A percentile compares a stretch with the other conserved stretches of the same genome.
Evolutionary conservation across 352 stramenopile species (phyloP).

Genomic region (Blastocystis sp.): DNA sequence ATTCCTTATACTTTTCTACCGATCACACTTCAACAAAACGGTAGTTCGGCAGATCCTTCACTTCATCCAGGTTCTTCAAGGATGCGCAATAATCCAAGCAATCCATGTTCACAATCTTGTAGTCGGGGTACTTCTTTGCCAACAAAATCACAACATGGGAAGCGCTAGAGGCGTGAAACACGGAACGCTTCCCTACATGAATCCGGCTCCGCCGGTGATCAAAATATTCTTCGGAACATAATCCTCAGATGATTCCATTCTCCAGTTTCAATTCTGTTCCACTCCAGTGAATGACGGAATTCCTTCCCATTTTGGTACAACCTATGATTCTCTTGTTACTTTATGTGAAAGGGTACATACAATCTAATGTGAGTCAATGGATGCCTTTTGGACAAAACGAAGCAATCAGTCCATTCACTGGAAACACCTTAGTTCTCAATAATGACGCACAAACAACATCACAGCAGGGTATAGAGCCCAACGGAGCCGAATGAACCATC

Average conservation of each 20-base stretch:
- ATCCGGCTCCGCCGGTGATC: constrained; percentile 91
- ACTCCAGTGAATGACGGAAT: no score
- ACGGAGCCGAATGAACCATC: no score
- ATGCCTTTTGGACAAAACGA: no score
- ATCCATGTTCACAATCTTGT: constrained; percentile 94
- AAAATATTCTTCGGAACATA: constrained; percentile 90
- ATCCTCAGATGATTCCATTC: constrained; percentile 28
- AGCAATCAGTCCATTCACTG: no score
- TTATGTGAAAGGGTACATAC: no score
- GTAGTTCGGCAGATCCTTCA: constrained; percentile 83
- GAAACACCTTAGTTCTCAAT: no score
- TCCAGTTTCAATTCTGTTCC: no score
- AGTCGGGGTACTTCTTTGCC: constrained; percentile 90
- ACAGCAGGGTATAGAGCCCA: no score
- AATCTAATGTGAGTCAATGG: no score
- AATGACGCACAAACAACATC: no score
- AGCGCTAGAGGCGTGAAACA: constrained; percentile 73
- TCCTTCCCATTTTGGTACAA: no score
- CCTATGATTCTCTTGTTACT: no score
- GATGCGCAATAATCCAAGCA: constrained; percentile 83
- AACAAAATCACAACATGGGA: constrained; percentile 93
- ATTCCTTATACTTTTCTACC: constrained; percentile 70
- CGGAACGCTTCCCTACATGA: constrained; percentile 76
- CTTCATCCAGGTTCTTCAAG: constrained; percentile 80
- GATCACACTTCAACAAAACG: constrained; percentile 85